phyloP scores from a whole-genome alignment of 2,329 filamentous ascomycete species.

The Stachybotrys echinatus region DNA sequence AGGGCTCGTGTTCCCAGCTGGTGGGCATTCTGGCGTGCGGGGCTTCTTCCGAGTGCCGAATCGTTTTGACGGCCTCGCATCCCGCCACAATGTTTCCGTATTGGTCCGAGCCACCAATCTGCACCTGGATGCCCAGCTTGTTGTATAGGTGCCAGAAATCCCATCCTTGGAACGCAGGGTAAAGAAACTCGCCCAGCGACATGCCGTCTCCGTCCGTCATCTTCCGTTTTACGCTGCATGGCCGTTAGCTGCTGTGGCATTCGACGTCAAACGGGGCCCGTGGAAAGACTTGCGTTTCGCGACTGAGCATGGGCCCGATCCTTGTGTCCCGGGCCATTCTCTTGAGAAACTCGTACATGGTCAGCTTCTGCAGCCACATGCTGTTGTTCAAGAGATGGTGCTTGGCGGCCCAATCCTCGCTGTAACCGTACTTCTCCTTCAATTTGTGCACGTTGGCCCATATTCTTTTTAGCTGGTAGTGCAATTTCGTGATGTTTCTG shows the following conservation, averaged over 20 bases:
- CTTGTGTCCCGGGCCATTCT: slow-evolving; percentile 69
- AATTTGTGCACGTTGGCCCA: slow-evolving; percentile 69
- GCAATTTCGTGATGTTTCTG: slow-evolving; percentile 63
- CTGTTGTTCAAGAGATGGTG: slow-evolving; percentile 75
- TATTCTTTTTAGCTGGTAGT: slow-evolving; percentile 64
- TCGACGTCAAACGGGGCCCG: not conserved
- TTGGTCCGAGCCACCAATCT: slow-evolving; percentile 94
- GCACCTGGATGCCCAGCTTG: slow-evolving; percentile 65
- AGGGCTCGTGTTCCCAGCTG: slow-evolving; percentile 50
- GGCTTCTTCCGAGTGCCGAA: slow-evolving; percentile 53
- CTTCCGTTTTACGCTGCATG: slow-evolving; percentile 64
- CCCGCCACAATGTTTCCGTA: slow-evolving; percentile 94
- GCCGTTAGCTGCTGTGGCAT: slow-evolving; percentile 17
- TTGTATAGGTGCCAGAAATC: slow-evolving; percentile 89
- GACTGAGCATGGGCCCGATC: slow-evolving; percentile 79
- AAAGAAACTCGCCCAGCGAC: slow-evolving; percentile 89
- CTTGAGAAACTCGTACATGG: slow-evolving; percentile 69
- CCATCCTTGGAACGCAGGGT: slow-evolving; percentile 91
- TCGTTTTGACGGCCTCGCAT: slow-evolving; percentile 75
- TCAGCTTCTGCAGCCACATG: slow-evolving; percentile 70
- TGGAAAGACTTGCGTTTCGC: slow-evolving; percentile 67
- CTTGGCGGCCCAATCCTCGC: slow-evolving; percentile 59
- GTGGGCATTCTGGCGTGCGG: slow-evolving; percentile 31
- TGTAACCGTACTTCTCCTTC: slow-evolving; percentile 59
- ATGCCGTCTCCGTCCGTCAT: slow-evolving; percentile 85